Evolutionary conservation across 2,329 filamentous ascomycete genomes (phyloP).

Genomic region (Blumeriella jaapii): DNA sequence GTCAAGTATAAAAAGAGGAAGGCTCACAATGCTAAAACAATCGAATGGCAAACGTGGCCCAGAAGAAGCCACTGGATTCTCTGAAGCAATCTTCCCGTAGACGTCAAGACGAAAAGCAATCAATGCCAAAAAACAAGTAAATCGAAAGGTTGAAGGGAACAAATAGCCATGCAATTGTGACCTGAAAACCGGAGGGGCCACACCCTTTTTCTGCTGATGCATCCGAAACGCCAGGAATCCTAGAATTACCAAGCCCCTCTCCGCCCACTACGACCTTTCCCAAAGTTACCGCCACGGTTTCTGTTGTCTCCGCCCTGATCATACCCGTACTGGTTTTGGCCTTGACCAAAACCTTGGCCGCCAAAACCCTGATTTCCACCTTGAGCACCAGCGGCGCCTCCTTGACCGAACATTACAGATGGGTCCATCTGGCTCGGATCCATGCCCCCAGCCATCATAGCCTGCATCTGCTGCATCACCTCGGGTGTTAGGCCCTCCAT

Average conservation of each 20-base stretch:
- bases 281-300: slow-evolving; percentile 26
- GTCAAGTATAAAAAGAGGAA: too few species aligned
- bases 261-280: slow-evolving; percentile 23
- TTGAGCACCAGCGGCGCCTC: slow-evolving; percentile 32
- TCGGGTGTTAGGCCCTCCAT: slow-evolving; percentile 55
- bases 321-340: slow-evolving; percentile 25
- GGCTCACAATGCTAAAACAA: too few species aligned
- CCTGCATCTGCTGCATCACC: slow-evolving; percentile 59
- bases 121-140: too few species aligned
- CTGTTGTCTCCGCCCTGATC: slow-evolving; percentile 23
- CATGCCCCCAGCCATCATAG: slow-evolving; percentile 56
- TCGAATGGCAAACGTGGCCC: too few species aligned
- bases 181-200: too few species aligned
- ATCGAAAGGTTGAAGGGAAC: too few species aligned
- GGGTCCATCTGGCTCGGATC: slow-evolving; percentile 57
- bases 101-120: too few species aligned
- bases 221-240: slow-evolving; percentile 6
- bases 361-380: slow-evolving; percentile 39
- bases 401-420: slow-evolving; percentile 43
- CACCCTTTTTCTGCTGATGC: slow-evolving; percentile 4
- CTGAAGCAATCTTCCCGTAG: too few species aligned
- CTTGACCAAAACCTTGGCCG: slow-evolving; percentile 35
- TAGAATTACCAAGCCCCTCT: slow-evolving; percentile 15
- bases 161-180: too few species aligned
- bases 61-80: too few species aligned